Evolutionary conservation across 768 basidiomycete species (phyloP), one percentile per base, ranked within the genome.

Genomic region (Cystoderma amianthinum): DNA sequence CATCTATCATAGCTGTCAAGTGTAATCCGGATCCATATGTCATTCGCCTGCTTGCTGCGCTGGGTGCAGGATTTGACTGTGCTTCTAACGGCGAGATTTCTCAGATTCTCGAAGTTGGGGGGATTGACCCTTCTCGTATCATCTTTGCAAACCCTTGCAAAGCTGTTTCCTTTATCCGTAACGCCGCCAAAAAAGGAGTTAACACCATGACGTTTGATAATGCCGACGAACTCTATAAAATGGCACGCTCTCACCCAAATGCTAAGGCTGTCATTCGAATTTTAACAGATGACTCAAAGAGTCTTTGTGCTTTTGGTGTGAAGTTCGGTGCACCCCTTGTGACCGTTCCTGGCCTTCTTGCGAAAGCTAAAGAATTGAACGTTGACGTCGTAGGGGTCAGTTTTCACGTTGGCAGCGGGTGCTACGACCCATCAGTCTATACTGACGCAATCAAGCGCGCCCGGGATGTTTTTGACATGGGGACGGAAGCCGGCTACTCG

Each of bases 81-180:
- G 96, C 96, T 12, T 98, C 95, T 28, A 85, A 89, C 50, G 81
- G 84, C 44, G 96, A 99, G 64, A 97, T 99, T 52, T 71, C 76
- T 16, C 76, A 79, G 47, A 84, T 98, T 19, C 68, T 96, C 18
- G 64, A 64, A 9, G 62, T 93, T 3, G 82, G 84, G 3, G 84
- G 82, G 5, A 75, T 95, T 39, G 72, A 77, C 36, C 81, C 94
- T 3, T 74, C 76, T 41, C 77, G 85, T 44, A 86, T 99, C 71
- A 90, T 98, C 57, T 99, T 92, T 55, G 96, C 96, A 48, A 99
- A 99, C 64, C 96, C 96, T 0, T 98, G 96, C 82, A 99, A 99
- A 67, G 89, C 96, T 2, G 73, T 78, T 9, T 95, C 92, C 0
- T 97, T 94, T 67, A 75, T 99, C 53, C 86, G 93, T 37, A 77